Percentiles rank a stretch among this genome's conserved stretches.
Evolutionary conservation across 1,139 yeast species (phyloP).

Genomic region (Suhomyces bribrorum): DNA sequence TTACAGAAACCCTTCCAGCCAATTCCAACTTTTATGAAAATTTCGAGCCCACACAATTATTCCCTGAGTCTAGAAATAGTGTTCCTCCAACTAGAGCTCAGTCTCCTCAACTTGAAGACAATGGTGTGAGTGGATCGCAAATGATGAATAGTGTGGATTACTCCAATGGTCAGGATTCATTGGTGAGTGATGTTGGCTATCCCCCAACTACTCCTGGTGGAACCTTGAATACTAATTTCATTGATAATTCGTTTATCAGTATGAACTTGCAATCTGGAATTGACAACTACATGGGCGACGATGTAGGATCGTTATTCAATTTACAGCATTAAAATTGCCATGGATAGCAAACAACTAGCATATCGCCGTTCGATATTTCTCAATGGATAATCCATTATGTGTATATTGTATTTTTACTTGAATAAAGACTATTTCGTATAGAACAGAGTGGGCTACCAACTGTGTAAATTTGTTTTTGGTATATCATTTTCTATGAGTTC

Average conservation of each 20-base stretch:
- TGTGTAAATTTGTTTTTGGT: not conserved
- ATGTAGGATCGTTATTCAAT: slow-evolving; percentile 34
- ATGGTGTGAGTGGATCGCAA: slow-evolving; percentile 10
- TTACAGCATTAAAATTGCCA: slow-evolving; percentile 17
- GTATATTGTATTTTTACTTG: slow-evolving; percentile 2
- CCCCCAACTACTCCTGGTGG: slow-evolving; percentile 36
- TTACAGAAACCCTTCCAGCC: slow-evolving; percentile 46
- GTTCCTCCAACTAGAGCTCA: slow-evolving; percentile 42
- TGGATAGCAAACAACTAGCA: too few relatives aligned
- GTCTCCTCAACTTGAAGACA: slow-evolving; percentile 26
- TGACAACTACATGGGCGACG: slow-evolving; percentile 37
- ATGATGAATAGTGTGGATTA: not conserved
- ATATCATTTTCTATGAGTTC: not conserved
- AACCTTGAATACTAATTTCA: slow-evolving; percentile 41
- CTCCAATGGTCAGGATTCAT: slow-evolving; percentile 8
- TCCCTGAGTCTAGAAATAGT: slow-evolving; percentile 40
- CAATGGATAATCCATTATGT: not conserved
- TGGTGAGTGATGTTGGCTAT: slow-evolving; percentile 1
- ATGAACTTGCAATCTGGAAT: slow-evolving; percentile 48
- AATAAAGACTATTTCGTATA: not conserved
- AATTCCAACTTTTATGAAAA: slow-evolving; percentile 46
- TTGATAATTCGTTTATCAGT: slow-evolving; percentile 45
- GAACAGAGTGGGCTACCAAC: too few relatives aligned
- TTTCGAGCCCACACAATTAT: slow-evolving; percentile 52
- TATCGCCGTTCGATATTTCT: not conserved